Evolutionary conservation across 164 flowering plant genomes (phyloP).

Genomic region (Santalum album): DNA sequence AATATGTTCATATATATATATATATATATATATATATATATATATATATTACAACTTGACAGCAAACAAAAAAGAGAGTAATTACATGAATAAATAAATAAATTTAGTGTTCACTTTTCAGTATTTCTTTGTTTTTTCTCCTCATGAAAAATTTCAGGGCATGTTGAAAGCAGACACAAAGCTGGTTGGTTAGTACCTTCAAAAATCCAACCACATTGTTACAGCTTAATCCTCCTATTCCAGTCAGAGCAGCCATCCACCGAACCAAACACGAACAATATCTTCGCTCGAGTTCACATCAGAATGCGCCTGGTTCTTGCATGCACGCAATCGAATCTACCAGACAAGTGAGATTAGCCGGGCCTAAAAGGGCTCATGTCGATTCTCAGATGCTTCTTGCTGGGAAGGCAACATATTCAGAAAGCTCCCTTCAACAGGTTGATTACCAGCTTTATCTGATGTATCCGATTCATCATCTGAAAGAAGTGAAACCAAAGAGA

Average conservation of each 20-base stretch:
- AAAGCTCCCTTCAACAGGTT: constrained; percentile 30
- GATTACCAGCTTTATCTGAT: constrained; percentile 23
- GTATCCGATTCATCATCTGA: constrained; percentile 41
- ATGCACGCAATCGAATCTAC: background rate
- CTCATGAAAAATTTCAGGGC: background rate
- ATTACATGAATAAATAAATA: background rate
- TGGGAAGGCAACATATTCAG: constrained; percentile 30
- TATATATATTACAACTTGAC: too few species aligned
- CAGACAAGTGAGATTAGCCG: background rate
- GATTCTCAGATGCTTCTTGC: constrained; percentile 17
- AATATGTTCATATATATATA: too few species aligned
- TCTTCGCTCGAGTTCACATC: too few species aligned
- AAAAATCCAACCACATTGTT: background rate
- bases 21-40: too few species aligned
- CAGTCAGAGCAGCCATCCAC: background rate
- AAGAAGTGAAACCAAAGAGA: background rate
- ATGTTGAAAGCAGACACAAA: background rate
- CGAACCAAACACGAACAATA: background rate
- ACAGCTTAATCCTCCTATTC: background rate
- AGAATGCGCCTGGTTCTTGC: too few species aligned
- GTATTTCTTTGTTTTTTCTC: background rate
- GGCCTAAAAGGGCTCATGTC: constrained; percentile 5
- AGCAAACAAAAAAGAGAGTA: background rate
- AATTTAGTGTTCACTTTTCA: background rate
- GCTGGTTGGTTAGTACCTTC: constrained; percentile 4